Evolutionary conservation across 306 rosid species (phyloP), one percentile per base, ranked within the genome.

Genomic region (Pterocarpus macrocarpus): DNA sequence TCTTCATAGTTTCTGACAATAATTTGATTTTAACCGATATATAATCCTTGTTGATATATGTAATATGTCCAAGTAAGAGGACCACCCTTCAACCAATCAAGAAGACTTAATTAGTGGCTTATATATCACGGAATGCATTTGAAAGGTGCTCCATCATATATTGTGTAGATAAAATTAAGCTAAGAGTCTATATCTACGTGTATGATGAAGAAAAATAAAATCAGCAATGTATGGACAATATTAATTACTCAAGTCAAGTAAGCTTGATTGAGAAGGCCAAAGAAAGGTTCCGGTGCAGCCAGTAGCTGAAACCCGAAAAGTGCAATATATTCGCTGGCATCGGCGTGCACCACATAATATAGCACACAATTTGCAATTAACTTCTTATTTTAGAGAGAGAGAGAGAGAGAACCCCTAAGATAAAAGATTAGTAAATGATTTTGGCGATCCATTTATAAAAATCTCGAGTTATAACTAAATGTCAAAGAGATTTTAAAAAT

Each of bases 201-300:
- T n/a, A 17, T n/a, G 52, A 7, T 3, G 45, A 16, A 81, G 13
- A 7, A 35, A 81, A 68, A 74, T 76, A 74, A 64, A 69, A 43
- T 55, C 7, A 22, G 4, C 49, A 44, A 67, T 59, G 50, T n/a
- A 39, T 82, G 85, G 81, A 82, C 73, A 69, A 69, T 82, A 76
- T 76, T 76, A 77, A 82, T 75, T 36, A 22, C 65, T 45, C 64
- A 59, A 73, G 39, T 56, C 69, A 52, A 38, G 17, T 22, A 39
- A 67, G 36, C 53, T 39, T 38, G 56, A 39, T 30, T 38, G 32
- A 65, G 43, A 45, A 35, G 64, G 8, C 64, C 62, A 34, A 62
- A 10, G 8, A 0, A 33, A 62, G 28, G 28, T 22, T 22, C 28
- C 28, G 28, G 28, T 22, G 28, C 28, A 8, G 5, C 65, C 10